Percentiles rank a stretch among this genome's conserved stretches.
Evolutionary conservation across 495 filamentous ascomycete species (phyloP).

Genomic region (Hyaloscypha hepaticicola): DNA sequence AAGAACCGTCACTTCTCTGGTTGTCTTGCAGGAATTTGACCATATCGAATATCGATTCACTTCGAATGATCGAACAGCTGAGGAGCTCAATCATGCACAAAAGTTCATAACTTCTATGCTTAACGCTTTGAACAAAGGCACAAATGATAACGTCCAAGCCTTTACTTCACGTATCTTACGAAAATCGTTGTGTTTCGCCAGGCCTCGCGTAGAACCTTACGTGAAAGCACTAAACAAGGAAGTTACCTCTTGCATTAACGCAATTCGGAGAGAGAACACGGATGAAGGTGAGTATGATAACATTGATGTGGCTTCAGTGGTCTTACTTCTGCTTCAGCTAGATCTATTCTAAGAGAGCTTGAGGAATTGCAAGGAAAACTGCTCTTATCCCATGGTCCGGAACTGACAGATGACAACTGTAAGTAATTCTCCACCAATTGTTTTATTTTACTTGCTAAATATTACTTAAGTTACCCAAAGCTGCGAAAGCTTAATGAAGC

Average conservation of each 20-base stretch:
- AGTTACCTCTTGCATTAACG: conserved; percentile 5
- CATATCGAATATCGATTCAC: conserved; percentile 27
- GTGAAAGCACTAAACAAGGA: background rate
- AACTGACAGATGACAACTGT: conserved; percentile 11
- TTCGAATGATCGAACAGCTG: conserved; percentile 22
- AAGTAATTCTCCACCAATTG: conserved; percentile 4
- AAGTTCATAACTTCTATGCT: conserved; percentile 14
- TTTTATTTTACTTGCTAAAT: background rate
- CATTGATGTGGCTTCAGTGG: background rate
- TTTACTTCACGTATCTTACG: conserved; percentile 6
- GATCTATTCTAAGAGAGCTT: conserved; percentile 6
- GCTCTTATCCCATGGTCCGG: background rate
- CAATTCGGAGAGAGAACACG: conserved; percentile 4
- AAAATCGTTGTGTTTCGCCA: conserved; percentile 4
- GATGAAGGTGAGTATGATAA: conserved; percentile 5
- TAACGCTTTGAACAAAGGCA: background rate
- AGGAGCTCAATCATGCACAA: conserved; percentile 2
- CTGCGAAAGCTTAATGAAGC: conserved; percentile 8
- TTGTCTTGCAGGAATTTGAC: conserved; percentile 21
- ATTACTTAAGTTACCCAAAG: conserved; percentile 1
- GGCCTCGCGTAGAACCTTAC: background rate
- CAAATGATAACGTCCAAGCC: background rate
- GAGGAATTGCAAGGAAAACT: background rate
- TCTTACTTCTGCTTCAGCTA: conserved; percentile 1
- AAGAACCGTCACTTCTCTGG: conserved; percentile 29